Base-by-base conservation (phyloP, 2,329 filamentous ascomycete genomes). In the Volutella citrinella region DNA sequence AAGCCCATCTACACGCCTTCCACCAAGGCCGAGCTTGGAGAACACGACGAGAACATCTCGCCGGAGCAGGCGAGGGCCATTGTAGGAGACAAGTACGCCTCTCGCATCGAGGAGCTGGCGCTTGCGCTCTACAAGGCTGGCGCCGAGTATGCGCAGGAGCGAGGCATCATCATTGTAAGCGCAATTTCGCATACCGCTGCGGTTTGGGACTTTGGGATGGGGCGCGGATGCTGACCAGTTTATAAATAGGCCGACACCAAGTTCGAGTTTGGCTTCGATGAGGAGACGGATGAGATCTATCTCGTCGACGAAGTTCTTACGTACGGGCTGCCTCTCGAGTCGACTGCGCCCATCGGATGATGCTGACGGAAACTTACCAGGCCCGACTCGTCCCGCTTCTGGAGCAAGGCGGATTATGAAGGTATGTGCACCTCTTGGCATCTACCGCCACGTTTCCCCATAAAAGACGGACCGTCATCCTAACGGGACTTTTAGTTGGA, bases 1-100 rank as follows among this genome's bases (percentile, higher is more conserved):
- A 67, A 70, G 10, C 78, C 87, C 14, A 75, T 94, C 43, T 75
- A 74, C 59, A 60, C 56, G 17, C 89, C 89, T 0, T 86, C 78
- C 50, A 95, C 89, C 10, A 34, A 34, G 25, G 32, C 32, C 7
- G 17, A 18, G 11, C n/a, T 20, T 4, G 32, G 32, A 23, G 25
- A 28, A 16, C 27, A 34, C 23, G 32, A 34, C n/a, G 32, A 34
- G 19, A 34, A 34, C 25, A 34, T 34, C 18, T 21, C 23, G 14
- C 32, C 32, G 3, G 32, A 34, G 18, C 17, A 34, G 19, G 32
- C 32, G 5, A 17, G 24, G 13, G 28, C 72, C 51, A 49, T 59
- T 32, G 45, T 61, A 20, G 59, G 59, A 30, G 54, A 57, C 27
- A 51, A 49, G 29, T 55, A 62, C 26, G 52, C 54, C 38, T 57